Conservation (phyloP, 169 alveolate genomes). For the Plasmodium knowlesi region DNA sequence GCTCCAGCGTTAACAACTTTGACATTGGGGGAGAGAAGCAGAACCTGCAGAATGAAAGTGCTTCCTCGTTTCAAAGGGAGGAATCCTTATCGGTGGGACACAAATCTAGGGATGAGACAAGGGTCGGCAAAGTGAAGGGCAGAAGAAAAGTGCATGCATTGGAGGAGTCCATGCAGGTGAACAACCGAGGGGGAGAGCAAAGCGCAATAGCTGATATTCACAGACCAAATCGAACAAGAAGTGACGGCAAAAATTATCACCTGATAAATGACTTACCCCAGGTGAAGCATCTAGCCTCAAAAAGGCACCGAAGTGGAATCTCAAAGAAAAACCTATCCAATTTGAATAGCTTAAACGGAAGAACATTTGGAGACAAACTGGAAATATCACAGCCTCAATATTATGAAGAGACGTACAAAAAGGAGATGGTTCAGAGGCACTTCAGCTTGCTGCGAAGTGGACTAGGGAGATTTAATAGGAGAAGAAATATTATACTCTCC, state of each 20-base stretch:
- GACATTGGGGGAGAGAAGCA: neutral
- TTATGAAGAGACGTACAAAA: conserved; percentile 40
- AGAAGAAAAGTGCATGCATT: neutral
- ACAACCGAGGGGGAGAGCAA: neutral
- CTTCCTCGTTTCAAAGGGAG: conserved; percentile 6
- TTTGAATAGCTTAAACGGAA: neutral
- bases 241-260: neutral
- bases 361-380: conserved; percentile 8
- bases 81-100: neutral
- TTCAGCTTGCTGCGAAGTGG: conserved; percentile 59
- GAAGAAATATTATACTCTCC: conserved; percentile 39
- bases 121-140: neutral
- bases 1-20: conserved; percentile 17
- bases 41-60: conserved; percentile 1
- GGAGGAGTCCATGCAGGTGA: neutral
- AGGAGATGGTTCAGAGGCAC: conserved; percentile 39
- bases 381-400: conserved; percentile 4
- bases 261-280: neutral
- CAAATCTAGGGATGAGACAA: neutral
- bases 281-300: neutral
- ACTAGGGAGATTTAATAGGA: conserved; percentile 13
- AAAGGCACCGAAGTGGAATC: neutral
- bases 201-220: neutral
- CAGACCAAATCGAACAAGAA: neutral
- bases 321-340: neutral